Evolutionary conservation across 2,329 filamentous ascomycete species (phyloP).

Genomic region (Neonectria sp.): DNA sequence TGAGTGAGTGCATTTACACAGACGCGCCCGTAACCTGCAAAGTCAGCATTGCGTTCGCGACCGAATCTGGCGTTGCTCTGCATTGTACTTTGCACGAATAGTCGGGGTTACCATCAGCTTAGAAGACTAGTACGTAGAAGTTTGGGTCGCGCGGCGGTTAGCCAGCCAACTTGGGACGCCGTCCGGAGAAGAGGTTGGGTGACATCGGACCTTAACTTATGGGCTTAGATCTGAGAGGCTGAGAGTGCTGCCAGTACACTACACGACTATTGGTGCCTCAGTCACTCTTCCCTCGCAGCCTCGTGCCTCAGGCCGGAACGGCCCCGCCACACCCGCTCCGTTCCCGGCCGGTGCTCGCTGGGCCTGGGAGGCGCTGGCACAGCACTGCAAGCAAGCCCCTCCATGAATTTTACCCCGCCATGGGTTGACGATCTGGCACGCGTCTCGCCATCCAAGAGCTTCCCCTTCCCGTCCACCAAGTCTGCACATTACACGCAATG

Average conservation of each 20-base stretch:
- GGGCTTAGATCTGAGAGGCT: background rate
- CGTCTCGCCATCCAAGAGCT: slow-evolving; percentile 47
- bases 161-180: background rate
- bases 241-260: background rate
- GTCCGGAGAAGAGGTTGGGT: slow-evolving; percentile 2
- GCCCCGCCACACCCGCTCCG: slow-evolving; percentile 17
- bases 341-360: slow-evolving; percentile 25
- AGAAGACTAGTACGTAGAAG: background rate
- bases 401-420: slow-evolving; percentile 56
- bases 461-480: slow-evolving; percentile 36
- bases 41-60: background rate
- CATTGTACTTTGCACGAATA: background rate
- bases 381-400: slow-evolving; percentile 42
- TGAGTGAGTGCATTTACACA: slow-evolving; percentile 19
- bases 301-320: slow-evolving; percentile 30
- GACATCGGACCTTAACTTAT: background rate
- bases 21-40: slow-evolving; percentile 16
- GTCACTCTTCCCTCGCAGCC: slow-evolving; percentile 1
- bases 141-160: slow-evolving; percentile 5
- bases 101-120: background rate
- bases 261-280: background rate
- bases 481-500: slow-evolving; percentile 58
- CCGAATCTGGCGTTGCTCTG: background rate
- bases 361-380: background rate
- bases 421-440: slow-evolving; percentile 44